Conservation (phyloP, 805 yeast species). For the Hemisphaericaspora nanyangensis region DNA sequence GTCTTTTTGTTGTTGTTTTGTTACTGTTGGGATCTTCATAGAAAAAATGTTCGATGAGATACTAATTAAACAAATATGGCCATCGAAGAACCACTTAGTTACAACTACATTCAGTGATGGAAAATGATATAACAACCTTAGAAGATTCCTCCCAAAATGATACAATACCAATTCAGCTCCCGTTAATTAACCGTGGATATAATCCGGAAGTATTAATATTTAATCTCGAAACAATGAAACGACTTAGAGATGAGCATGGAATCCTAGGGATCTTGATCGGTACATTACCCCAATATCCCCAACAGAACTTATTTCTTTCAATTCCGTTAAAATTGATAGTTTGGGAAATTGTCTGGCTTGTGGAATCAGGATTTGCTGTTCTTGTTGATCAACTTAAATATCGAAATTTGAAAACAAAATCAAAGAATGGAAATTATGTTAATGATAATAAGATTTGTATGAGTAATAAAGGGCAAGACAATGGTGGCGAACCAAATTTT, state of each 20-base stretch:
- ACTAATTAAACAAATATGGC: too few relatives aligned
- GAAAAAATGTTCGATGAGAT: too few relatives aligned
- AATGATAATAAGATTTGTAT: constrained; percentile 5
- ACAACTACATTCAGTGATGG: too few relatives aligned
- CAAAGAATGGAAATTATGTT: constrained; percentile 8
- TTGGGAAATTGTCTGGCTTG: constrained; percentile 72
- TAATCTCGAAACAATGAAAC: constrained; percentile 48
- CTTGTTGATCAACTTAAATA: constrained; percentile 39
- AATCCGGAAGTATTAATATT: constrained; percentile 51
- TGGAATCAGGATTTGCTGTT: constrained; percentile 38
- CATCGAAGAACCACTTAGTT: too few relatives aligned
- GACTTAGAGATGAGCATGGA: constrained; percentile 52
- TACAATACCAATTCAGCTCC: constrained; percentile 2
- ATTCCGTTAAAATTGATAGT: constrained; percentile 70
- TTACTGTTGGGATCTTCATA: too few relatives aligned
- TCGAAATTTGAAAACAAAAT: constrained; percentile 4
- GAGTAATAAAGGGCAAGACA: background rate
- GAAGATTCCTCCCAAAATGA: too few relatives aligned
- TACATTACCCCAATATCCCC: constrained; percentile 85
- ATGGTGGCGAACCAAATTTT: constrained; percentile 1
- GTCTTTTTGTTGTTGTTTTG: too few relatives aligned
- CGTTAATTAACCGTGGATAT: constrained; percentile 4
- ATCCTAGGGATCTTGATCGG: constrained; percentile 79
- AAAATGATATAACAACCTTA: too few relatives aligned
- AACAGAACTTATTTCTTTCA: constrained; percentile 85